Conservation (phyloP, 1,284 basidiomycete genomes). For the Tylopilus sp. region DNA sequence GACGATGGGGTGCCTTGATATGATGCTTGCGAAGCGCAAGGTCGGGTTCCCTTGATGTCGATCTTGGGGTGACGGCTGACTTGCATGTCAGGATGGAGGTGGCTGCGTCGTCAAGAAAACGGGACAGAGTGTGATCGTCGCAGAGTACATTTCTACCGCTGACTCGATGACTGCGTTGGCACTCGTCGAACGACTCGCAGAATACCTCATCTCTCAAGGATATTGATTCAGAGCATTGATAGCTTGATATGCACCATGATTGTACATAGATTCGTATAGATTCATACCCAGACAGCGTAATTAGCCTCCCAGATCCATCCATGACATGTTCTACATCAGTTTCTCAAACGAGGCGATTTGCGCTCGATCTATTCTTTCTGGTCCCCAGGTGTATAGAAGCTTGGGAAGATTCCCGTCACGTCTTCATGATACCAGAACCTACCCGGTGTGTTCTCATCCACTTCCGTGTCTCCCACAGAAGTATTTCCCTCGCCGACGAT, state of each 20-base stretch:
- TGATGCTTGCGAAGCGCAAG: conserved; percentile 40
- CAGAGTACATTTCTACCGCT: conserved; percentile 65
- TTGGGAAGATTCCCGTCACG: conserved; percentile 47
- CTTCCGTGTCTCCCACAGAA: conserved; percentile 1
- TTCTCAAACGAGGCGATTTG: too few species aligned
- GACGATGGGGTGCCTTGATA: conserved; percentile 41
- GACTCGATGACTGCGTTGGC: conserved; percentile 73
- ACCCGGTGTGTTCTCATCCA: conserved; percentile 11
- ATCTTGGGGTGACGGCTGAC: too few species aligned
- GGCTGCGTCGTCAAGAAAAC: conserved; percentile 90
- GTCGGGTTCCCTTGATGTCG: conserved; percentile 6
- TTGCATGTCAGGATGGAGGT: conserved; percentile 50
- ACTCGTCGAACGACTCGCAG: conserved; percentile 82
- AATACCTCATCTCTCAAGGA: conserved; percentile 74
- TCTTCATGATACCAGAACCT: conserved; percentile 48
- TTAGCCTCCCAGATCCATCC: not conserved
- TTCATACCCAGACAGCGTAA: not conserved
- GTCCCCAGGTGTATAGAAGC: conserved; percentile 39
- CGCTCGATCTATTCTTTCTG: conserved; percentile 12
- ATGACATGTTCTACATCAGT: not conserved
- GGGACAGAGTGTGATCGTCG: conserved; percentile 87
- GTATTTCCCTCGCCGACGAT: conserved; percentile 22
- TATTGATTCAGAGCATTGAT: conserved; percentile 21
- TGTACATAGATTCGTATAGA: conserved; percentile 16
- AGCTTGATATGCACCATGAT: not conserved